Percentiles rank a stretch among this genome's conserved stretches.
Conservation (phyloP, 2,329 filamentous ascomycete genomes). For the Stagonosporopsis vannaccii region DNA sequence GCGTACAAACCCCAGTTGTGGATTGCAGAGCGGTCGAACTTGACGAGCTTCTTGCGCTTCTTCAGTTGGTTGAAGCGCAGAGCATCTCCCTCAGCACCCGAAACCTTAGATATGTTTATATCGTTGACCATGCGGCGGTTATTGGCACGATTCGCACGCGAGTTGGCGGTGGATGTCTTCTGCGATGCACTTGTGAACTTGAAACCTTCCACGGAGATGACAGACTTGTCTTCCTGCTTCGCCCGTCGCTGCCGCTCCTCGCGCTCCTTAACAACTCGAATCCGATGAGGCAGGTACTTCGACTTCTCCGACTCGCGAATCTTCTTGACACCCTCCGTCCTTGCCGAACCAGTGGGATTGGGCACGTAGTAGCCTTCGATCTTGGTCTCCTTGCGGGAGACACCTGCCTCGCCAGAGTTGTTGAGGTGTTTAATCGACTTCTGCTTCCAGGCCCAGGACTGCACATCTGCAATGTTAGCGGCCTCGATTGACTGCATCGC, state of each 20-base stretch:
- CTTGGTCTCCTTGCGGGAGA: conserved; percentile 60
- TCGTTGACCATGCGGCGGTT: conserved; percentile 94
- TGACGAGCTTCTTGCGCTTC: conserved; percentile 99
- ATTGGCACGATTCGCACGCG: conserved; percentile 91
- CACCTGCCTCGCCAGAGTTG: conserved; percentile 62
- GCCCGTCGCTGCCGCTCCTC: conserved; percentile 87
- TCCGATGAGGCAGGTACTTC: conserved; percentile 95
- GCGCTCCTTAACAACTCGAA: conserved; percentile 90
- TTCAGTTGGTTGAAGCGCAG: conserved; percentile 98
- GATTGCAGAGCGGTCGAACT: conserved; percentile 95
- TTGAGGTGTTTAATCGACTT: conserved; percentile 76
- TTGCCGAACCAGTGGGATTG: conserved; percentile 82
- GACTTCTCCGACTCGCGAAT: conserved; percentile 98
- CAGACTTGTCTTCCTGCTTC: conserved; percentile 63
- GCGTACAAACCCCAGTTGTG: conserved; percentile 99
- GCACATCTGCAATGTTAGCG: conserved; percentile 63
- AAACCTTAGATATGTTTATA: conserved; percentile 89
- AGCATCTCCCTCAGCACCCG: conserved; percentile 80
- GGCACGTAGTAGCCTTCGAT: conserved; percentile 80
- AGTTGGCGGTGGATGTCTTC: conserved; percentile 84
- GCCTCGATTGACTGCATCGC: conserved; percentile 57
- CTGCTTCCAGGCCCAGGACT: conserved; percentile 74
- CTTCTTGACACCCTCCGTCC: conserved; percentile 93
- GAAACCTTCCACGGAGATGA: conserved; percentile 46
- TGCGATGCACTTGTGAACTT: conserved; percentile 76